A percentile compares a stretch with the other conserved stretches of the same genome.
Conservation (phyloP, 441 rosid species). For the Heliophila coronopifolia region DNA sequence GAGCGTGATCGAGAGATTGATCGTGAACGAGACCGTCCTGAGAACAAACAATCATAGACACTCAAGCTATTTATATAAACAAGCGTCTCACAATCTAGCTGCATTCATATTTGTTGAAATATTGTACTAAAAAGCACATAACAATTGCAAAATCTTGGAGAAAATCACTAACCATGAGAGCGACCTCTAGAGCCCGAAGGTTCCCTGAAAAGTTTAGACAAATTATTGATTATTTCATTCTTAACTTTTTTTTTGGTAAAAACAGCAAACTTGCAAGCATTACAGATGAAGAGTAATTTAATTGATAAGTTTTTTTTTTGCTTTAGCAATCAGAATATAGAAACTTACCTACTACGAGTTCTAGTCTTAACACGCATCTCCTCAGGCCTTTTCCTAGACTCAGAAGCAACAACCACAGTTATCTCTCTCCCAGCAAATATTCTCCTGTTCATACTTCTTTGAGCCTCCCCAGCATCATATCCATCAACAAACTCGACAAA, state of each 20-base stretch:
- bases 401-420: constrained; percentile 86
- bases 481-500: constrained; percentile 95
- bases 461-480: constrained; percentile 83
- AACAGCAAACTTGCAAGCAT: neutral
- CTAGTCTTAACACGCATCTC: constrained; percentile 82
- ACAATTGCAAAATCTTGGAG: neutral
- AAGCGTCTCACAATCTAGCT: neutral
- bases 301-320: neutral
- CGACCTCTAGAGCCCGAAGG: constrained; percentile 60
- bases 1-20: constrained; percentile 65
- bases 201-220: constrained; percentile 45
- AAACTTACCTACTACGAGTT: constrained; percentile 42
- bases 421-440: constrained; percentile 83
- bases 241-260: neutral
- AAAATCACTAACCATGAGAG: constrained; percentile 46
- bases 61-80: neutral
- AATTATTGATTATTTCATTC: neutral
- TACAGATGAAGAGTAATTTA: neutral
- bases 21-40: constrained; percentile 82
- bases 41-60: constrained; percentile 7
- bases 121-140: neutral
- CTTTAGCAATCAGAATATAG: neutral
- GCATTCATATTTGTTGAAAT: neutral
- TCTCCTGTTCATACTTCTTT: constrained; percentile 81
- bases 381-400: constrained; percentile 93